A percentile compares a stretch with the other conserved stretches of the same genome.
Conservation (phyloP, 1,284 basidiomycete genomes). For the Malassezia psittaci region DNA sequence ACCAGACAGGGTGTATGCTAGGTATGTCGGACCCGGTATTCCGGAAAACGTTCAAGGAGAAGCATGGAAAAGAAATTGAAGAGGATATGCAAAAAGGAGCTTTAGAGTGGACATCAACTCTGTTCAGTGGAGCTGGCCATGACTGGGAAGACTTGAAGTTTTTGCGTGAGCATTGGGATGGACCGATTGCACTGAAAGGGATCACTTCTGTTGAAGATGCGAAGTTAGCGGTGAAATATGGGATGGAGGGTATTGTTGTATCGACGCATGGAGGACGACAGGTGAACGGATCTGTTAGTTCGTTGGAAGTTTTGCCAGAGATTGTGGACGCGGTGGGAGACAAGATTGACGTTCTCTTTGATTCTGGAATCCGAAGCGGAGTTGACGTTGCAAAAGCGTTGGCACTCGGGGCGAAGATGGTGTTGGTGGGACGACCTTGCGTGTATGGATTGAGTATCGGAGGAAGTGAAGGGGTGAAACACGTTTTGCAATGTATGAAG, state of each 20-base stretch:
- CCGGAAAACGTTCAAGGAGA: constrained; percentile 19
- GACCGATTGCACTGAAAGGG: constrained; percentile 41
- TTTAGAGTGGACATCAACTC: constrained; percentile 20
- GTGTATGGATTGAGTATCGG: constrained; percentile 34
- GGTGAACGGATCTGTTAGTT: constrained; percentile 35
- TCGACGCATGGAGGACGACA: constrained; percentile 44
- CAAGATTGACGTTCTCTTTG: constrained; percentile 32
- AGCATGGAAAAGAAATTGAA: constrained; percentile 8
- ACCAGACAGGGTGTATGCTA: constrained; percentile 51
- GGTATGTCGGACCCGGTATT: constrained; percentile 38
- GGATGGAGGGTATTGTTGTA: constrained; percentile 41
- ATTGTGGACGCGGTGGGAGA: constrained; percentile 24
- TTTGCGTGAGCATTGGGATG: constrained; percentile 30
- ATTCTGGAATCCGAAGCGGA: constrained; percentile 33
- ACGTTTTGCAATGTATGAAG: constrained; percentile 30
- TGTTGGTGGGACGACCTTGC: constrained; percentile 38
- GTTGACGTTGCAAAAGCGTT: constrained; percentile 40
- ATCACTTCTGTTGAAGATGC: constrained; percentile 34
- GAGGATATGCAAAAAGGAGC: constrained; percentile 32
- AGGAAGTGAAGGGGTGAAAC: constrained; percentile 33
- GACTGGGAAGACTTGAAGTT: constrained; percentile 32
- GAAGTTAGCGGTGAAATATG: constrained; percentile 27
- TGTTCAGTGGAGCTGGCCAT: constrained; percentile 19
- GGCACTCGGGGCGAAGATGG: constrained; percentile 35
- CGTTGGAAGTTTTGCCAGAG: constrained; percentile 25